These are phyloP conservation scores for Albugo candida DNA, from an alignment of 352 stramenopile species.

Conservation along the genomic window DNA sequence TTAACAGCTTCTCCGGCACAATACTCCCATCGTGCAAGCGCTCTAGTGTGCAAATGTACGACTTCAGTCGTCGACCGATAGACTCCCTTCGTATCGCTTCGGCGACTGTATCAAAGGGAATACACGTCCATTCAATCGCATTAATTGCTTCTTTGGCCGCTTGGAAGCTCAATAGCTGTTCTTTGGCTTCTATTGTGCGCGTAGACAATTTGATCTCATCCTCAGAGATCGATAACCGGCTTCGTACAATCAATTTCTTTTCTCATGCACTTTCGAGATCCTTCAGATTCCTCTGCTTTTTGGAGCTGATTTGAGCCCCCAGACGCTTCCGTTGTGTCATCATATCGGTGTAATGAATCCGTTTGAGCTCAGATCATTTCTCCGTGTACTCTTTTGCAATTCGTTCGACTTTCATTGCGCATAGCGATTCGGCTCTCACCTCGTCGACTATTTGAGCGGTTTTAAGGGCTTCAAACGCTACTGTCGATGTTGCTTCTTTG, in stretches of 20 bases:
- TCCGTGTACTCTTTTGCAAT: slow-evolving; percentile 41
- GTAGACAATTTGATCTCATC: too few species aligned
- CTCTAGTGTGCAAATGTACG: too few species aligned
- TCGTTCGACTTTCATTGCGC: slow-evolving; percentile 28
- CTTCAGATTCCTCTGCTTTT: slow-evolving; percentile 52
- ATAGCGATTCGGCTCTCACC: slow-evolving; percentile 12
- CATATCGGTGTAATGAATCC: slow-evolving; percentile 35
- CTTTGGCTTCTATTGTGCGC: too few species aligned
- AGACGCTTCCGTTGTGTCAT: slow-evolving; percentile 46
- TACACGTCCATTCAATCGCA: too few species aligned
- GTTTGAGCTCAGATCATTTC: slow-evolving; percentile 28
- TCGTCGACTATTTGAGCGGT: slow-evolving; percentile 9
- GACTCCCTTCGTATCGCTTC: too few species aligned
- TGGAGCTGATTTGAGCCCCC: slow-evolving; percentile 39
- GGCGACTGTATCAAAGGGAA: too few species aligned
- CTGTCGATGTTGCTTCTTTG: slow-evolving; percentile 6
- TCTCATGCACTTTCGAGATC: slow-evolving; percentile 8
- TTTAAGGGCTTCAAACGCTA: slow-evolving; percentile 17
- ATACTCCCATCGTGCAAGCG: too few species aligned
- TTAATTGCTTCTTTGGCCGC: too few species aligned
- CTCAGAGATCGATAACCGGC: too few species aligned
- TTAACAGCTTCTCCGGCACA: too few species aligned
- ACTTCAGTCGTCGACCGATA: too few species aligned
- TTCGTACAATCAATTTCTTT: not conserved
- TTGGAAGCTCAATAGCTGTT: too few species aligned